phyloP scores from a whole-genome alignment of 169 alveolate genomes.

The Sarcocystis neurona region DNA sequence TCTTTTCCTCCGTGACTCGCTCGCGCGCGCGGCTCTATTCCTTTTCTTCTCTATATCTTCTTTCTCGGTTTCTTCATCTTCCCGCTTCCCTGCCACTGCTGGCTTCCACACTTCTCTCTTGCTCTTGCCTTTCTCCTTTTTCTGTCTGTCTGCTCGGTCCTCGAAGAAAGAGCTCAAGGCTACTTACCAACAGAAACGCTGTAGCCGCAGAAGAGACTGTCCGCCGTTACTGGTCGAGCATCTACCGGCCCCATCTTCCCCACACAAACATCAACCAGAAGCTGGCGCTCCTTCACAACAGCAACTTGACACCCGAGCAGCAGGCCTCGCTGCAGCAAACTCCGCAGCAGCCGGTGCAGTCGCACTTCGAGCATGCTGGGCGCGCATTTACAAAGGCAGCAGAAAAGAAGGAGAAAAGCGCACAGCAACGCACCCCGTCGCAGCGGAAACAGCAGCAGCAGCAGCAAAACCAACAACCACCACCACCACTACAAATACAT shows the following conservation, averaged over 20 bases:
- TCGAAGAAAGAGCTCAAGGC: background rate
- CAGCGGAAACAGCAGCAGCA: background rate
- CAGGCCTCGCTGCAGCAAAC: conserved; percentile 46
- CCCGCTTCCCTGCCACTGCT: too few species aligned
- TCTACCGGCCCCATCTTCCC: conserved; percentile 75
- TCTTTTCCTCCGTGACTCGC: too few species aligned
- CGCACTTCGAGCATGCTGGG: conserved; percentile 62
- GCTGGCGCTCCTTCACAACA: conserved; percentile 65
- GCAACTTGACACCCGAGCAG: conserved; percentile 73
- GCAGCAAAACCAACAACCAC: too few species aligned
- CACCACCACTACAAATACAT: too few species aligned
- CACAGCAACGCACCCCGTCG: background rate
- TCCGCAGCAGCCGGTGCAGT: conserved; percentile 48
- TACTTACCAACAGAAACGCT: conserved; percentile 50
- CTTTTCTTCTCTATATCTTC: too few species aligned
- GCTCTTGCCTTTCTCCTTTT: too few species aligned
- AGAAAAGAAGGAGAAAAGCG: too few species aligned
- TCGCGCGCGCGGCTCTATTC: too few species aligned
- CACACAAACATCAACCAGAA: conserved; percentile 62
- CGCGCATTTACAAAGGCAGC: too few species aligned
- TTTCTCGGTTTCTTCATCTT: too few species aligned
- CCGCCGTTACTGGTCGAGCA: conserved; percentile 64
- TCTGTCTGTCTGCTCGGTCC: too few species aligned
- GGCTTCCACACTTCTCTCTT: too few species aligned
- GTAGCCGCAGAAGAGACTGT: conserved; percentile 65